Conservation (phyloP, 2,329 filamentous ascomycete genomes). For the Ceratocystis diversiconidia region DNA sequence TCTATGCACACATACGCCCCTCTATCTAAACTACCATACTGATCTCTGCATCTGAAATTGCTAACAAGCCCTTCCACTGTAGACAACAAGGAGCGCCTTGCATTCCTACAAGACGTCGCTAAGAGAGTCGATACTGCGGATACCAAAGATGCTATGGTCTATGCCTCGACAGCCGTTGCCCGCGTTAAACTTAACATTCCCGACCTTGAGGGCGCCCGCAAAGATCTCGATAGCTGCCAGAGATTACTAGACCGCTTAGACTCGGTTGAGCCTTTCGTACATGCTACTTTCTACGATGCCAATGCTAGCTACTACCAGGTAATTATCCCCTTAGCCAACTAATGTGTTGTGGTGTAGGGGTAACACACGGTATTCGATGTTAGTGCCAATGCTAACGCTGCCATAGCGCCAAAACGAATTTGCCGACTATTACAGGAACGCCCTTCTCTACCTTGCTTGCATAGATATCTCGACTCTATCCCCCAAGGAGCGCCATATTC, state of each 20-base stretch:
- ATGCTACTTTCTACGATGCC: constrained; percentile 90
- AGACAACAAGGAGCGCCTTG: constrained; percentile 78
- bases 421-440: constrained; percentile 92
- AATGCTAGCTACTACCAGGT: constrained; percentile 90
- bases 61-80: neutral
- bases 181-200: constrained; percentile 69
- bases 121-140: constrained; percentile 82
- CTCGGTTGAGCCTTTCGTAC: constrained; percentile 85
- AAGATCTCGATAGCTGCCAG: constrained; percentile 77
- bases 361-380: no score
- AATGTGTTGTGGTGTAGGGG: neutral
- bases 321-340: neutral
- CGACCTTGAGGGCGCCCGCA: constrained; percentile 68
- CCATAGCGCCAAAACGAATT: constrained; percentile 65
- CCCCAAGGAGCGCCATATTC: constrained; percentile 58
- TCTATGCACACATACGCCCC: neutral
- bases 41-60: neutral
- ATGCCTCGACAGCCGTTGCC: constrained; percentile 80
- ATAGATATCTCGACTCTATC: constrained; percentile 68
- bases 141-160: constrained; percentile 91
- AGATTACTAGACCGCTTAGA: constrained; percentile 82
- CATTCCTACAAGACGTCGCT: constrained; percentile 70
- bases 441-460: constrained; percentile 92
- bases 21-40: neutral
- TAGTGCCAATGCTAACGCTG: constrained; percentile 20